Evolutionary conservation across 2,329 filamentous ascomycete genomes (phyloP).

Genomic region (Achaetomium macrosporum): DNA sequence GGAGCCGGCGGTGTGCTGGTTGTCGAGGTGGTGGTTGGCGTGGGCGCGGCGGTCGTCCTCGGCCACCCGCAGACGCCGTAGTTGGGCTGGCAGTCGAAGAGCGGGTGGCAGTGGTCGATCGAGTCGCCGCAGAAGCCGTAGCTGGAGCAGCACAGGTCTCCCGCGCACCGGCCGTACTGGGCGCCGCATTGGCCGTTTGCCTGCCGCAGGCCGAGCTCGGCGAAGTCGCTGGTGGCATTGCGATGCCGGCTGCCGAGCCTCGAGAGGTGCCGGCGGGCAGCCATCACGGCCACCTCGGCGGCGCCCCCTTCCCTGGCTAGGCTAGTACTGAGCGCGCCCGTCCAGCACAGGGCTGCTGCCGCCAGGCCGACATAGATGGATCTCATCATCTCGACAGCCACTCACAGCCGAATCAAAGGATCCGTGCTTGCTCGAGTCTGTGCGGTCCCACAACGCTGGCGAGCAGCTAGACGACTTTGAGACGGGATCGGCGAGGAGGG

Average conservation of each 20-base stretch:
- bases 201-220: constrained; percentile 22
- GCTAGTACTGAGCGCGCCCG: constrained; percentile 8
- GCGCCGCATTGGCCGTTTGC: constrained; percentile 18
- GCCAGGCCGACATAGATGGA: constrained; percentile 17
- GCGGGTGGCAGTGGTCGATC: constrained; percentile 24
- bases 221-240: constrained; percentile 4
- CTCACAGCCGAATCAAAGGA: background rate
- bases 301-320: background rate
- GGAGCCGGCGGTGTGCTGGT: constrained; percentile 3
- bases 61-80: constrained; percentile 26
- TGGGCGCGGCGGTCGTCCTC: background rate
- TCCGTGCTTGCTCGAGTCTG: constrained; percentile 1
- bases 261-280: constrained; percentile 4
- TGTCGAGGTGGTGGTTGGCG: constrained; percentile 13
- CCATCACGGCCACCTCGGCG: constrained; percentile 1
- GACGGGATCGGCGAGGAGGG: constrained; percentile 8
- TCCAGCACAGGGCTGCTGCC: constrained; percentile 19
- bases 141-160: constrained; percentile 25
- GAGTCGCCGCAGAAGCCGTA: constrained; percentile 26
- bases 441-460: no score
- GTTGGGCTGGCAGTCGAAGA: constrained; percentile 23
- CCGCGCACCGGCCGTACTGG: constrained; percentile 18
- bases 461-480: no score
- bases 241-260: constrained; percentile 3
- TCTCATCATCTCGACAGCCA: constrained; percentile 17